Percentiles rank a stretch among this genome's conserved stretches.
Conservation (phyloP, 2,329 filamentous ascomycete species). For the Cadophora luteo-olivacea region DNA sequence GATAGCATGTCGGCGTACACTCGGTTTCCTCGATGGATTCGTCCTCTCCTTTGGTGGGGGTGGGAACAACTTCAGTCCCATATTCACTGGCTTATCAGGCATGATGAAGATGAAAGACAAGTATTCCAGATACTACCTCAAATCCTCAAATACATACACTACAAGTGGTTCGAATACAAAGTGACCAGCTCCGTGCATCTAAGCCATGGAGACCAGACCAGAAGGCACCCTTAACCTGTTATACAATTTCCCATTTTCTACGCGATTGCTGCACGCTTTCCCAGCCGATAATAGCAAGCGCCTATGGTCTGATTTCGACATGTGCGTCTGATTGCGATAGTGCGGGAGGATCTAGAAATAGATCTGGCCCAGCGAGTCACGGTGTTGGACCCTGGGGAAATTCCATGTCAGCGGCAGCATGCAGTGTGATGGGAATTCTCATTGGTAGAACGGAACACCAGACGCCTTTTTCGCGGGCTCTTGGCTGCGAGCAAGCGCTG, state of each 20-base stretch:
- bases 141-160: constrained; percentile 10
- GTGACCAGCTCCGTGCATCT: constrained; percentile 20
- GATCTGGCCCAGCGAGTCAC: constrained; percentile 30
- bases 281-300: constrained; percentile 31
- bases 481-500: constrained; percentile 21
- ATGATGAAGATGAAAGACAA: constrained; percentile 31
- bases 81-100: constrained; percentile 40
- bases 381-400: constrained; percentile 6
- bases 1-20: constrained; percentile 37
- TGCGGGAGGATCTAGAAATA: constrained; percentile 33
- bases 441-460: constrained; percentile 20
- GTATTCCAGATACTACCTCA: constrained; percentile 35
- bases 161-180: constrained; percentile 11
- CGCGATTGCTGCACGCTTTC: constrained; percentile 4
- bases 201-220: constrained; percentile 16
- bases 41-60: constrained; percentile 42
- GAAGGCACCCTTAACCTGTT: constrained; percentile 20
- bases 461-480: constrained; percentile 15
- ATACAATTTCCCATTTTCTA: constrained; percentile 16
- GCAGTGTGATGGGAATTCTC: constrained; percentile 35
- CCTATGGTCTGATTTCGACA: constrained; percentile 30
- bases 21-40: constrained; percentile 39
- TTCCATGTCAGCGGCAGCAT: constrained; percentile 30
- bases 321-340: constrained; percentile 34
- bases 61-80: constrained; percentile 44